A percentile compares a stretch with the other conserved stretches of the same genome.
These are phyloP conservation scores for Agaricus subrufescens DNA, from an alignment of 768 basidiomycete genomes.

Conservation along the genomic window DNA sequence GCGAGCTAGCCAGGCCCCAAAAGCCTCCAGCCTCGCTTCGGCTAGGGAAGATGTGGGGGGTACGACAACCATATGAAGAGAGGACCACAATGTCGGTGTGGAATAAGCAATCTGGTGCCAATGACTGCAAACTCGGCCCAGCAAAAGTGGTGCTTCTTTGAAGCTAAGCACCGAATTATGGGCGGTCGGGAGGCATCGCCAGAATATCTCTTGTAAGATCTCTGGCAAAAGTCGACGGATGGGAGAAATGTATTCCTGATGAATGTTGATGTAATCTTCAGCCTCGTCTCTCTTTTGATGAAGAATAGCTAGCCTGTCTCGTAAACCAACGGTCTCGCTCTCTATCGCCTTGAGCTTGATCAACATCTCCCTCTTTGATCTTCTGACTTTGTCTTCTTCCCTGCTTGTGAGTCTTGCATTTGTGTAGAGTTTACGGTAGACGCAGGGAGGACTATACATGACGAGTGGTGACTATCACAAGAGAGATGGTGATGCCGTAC, in stretches of 20 bases:
- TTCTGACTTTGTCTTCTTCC: not conserved
- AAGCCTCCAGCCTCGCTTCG: not conserved
- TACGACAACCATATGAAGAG: slow-evolving; percentile 3
- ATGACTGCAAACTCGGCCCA: slow-evolving; percentile 11
- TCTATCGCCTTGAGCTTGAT: not conserved
- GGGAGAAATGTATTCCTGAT: slow-evolving; percentile 2
- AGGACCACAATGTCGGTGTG: slow-evolving; percentile 10
- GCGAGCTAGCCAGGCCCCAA: slow-evolving; percentile 2
- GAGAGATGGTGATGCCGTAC: too few species aligned
- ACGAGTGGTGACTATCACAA: too few species aligned
- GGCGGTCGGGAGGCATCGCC: slow-evolving; percentile 8
- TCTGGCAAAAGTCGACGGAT: slow-evolving; percentile 9
- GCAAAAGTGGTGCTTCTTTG: slow-evolving; percentile 11
- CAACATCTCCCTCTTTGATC: not conserved
- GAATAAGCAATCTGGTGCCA: slow-evolving; percentile 7
- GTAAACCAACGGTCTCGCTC: not conserved
- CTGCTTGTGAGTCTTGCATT: not conserved
- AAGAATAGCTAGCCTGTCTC: not conserved
- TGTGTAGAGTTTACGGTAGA: not conserved
- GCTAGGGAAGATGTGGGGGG: not conserved
- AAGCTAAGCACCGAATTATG: slow-evolving; percentile 10
- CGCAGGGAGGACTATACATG: too few species aligned
- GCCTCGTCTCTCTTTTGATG: not conserved
- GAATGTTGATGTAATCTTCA: not conserved
- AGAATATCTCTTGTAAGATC: slow-evolving; percentile 10